Percentiles rank a stretch among this genome's conserved stretches.
phyloP scores from a whole-genome alignment of 169 alveolate genomes.

The Toxoplasma gondii region DNA sequence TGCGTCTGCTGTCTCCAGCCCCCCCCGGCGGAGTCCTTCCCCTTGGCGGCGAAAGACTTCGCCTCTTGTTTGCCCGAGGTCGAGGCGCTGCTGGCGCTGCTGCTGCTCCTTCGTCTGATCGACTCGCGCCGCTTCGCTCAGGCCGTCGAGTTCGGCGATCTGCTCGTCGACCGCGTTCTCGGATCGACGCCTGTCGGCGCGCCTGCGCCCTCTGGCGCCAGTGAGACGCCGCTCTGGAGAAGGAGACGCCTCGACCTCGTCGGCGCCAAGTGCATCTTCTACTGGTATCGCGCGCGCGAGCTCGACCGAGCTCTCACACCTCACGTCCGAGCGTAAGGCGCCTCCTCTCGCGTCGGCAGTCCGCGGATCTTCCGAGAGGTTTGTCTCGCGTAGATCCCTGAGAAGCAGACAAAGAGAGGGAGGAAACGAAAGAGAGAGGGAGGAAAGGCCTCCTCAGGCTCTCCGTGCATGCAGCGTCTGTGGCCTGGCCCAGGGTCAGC shows the following conservation, averaged over 20 bases:
- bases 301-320: neutral
- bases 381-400: no score
- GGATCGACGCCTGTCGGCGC: neutral
- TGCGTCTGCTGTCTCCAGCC: neutral
- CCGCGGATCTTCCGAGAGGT: neutral
- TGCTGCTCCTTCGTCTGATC: slow-evolving; percentile 10
- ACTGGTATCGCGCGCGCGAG: slow-evolving; percentile 29
- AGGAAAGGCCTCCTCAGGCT: no score
- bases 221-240: neutral
- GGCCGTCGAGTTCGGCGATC: neutral
- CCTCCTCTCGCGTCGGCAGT: neutral
- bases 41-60: neutral
- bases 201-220: neutral
- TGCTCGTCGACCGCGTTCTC: neutral
- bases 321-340: neutral
- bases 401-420: neutral
- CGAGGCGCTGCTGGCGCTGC: slow-evolving; percentile 12
- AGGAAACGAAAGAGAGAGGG: no score
- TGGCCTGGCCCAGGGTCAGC: no score
- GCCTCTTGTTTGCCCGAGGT: neutral
- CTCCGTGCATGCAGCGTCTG: no score
- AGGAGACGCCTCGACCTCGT: neutral
- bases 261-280: slow-evolving; percentile 27
- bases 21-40: neutral
- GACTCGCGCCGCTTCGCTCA: slow-evolving; percentile 8